Base-by-base conservation (phyloP, 2,329 filamentous ascomycete genomes). In the Monilinia fructigena region DNA sequence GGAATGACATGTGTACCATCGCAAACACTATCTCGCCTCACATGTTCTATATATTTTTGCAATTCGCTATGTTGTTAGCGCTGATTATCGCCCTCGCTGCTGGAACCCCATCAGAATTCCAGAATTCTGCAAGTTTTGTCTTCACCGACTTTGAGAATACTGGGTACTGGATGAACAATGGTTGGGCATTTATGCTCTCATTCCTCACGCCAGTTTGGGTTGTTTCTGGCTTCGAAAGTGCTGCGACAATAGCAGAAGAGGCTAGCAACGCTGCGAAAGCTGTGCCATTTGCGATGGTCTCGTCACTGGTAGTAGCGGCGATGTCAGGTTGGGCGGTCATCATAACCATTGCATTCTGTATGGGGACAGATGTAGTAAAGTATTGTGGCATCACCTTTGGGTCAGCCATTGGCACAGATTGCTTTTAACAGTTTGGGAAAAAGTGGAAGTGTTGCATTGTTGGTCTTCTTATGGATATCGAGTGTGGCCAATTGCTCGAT, bases 361-460 rank as follows among this genome's bases (percentile, higher is more conserved):
- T 85, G 80, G 83, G 83, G 40, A 63, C 73, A 18, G 79, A 85
- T 72, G 77, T 80, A 0, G 68, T 73, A n/a, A 26, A 74, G 75
- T 10, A 80, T 85, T 67, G 77, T 85, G 3, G 80, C 78, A 1
- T 80, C 78, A 11, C 76, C 78, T 47, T 79, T 84, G 63, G 79
- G 77, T 28, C 83, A 85, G 73, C 84, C 84, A 23, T 79, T 85
- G 18, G 82, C 81, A 3, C 83, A 86, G 69, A 83, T 86, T 73
- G 86, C 83, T 73, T 83, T 82, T 76, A 84, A 86, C 73, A 82
- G 82, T 47, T 79, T 86, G 66, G 84, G 84, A 67, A 82, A 82
- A 68, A 76, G 75, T 7, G 81, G 82, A 18, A 81, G 81, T 58
- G 81, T 86, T 70, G 74, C 74, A 0, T 61, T 75, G 35, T 66